A percentile compares a stretch with the other conserved stretches of the same genome.
Conservation (phyloP, 2,329 filamentous ascomycete genomes). For the Coleophoma cylindrospora region DNA sequence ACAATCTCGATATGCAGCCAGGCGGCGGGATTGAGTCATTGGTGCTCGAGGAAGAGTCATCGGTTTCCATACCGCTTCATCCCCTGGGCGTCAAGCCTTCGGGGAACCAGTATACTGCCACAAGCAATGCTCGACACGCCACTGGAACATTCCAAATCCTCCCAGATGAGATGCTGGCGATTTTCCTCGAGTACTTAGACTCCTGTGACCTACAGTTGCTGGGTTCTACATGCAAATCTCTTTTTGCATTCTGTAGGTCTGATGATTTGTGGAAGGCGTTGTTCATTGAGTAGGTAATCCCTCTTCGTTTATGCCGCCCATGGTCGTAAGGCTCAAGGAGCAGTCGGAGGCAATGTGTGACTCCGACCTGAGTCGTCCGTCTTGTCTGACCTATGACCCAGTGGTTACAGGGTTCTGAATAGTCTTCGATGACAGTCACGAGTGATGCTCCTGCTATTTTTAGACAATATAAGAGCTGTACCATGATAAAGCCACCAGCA, state of each 20-base stretch:
- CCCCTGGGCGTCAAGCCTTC: slow-evolving; percentile 80
- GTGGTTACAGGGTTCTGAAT: no score
- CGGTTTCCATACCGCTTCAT: slow-evolving; percentile 64
- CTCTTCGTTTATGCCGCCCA: no score
- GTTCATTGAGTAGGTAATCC: slow-evolving; percentile 70
- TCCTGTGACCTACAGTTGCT: slow-evolving; percentile 55
- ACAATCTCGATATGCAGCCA: slow-evolving; percentile 8
- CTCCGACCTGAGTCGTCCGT: no score
- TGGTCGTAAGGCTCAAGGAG: no score
- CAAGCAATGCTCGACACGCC: slow-evolving; percentile 59
- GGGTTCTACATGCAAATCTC: slow-evolving; percentile 74
- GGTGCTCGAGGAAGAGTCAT: slow-evolving; percentile 30
- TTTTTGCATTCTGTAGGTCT: slow-evolving; percentile 78
- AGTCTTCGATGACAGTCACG: no score
- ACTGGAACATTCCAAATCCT: slow-evolving; percentile 63
- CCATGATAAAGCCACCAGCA: no score
- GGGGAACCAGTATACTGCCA: slow-evolving; percentile 72
- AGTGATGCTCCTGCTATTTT: no score
- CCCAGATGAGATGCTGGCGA: slow-evolving; percentile 76
- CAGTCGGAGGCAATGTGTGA: no score
- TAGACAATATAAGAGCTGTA: no score
- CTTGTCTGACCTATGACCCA: no score
- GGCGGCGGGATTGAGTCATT: slow-evolving; percentile 17
- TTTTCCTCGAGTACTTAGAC: slow-evolving; percentile 73
- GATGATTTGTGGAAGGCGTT: slow-evolving; percentile 89